phyloP scores from a whole-genome alignment of 108 stramenopile genomes.

The Heterococcus sp. region DNA sequence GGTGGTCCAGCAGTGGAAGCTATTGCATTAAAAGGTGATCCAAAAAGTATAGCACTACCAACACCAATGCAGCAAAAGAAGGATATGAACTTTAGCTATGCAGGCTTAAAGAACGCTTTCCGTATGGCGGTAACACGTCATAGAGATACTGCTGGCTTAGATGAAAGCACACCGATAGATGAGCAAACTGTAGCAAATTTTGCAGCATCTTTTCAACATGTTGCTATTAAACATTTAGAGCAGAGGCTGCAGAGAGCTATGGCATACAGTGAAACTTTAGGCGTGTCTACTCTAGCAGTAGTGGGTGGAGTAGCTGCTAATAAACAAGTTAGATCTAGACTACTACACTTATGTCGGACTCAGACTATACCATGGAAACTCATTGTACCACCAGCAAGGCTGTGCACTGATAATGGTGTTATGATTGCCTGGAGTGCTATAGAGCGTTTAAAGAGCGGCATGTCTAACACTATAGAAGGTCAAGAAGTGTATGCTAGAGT shows the following conservation, averaged over 20 bases:
- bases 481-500: conserved; percentile 49
- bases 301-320: conserved; percentile 97
- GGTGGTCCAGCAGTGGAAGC: conserved; percentile 90
- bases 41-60: conserved; percentile 67
- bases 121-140: conserved; percentile 64
- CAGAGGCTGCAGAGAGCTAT: conserved; percentile 76
- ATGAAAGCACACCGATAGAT: conserved; percentile 31
- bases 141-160: conserved; percentile 59
- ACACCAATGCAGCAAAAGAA: conserved; percentile 77
- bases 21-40: conserved; percentile 76
- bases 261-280: conserved; percentile 52
- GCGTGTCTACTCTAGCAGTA: conserved; percentile 77
- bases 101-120: conserved; percentile 88
- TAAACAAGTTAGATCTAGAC: conserved; percentile 70
- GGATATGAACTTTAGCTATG: conserved; percentile 90
- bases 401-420: conserved; percentile 96
- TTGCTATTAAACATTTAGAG: conserved; percentile 86
- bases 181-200: conserved; percentile 67
- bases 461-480: conserved; percentile 64
- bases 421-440: conserved; percentile 88
- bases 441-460: conserved; percentile 73
- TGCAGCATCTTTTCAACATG: conserved; percentile 86
- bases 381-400: conserved; percentile 79
- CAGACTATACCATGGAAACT: conserved; percentile 64
- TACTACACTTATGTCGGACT: neutral